Evolutionary conservation across 2,329 filamentous ascomycete species (phyloP).

Genomic region (Pseudocercospora cruenta): DNA sequence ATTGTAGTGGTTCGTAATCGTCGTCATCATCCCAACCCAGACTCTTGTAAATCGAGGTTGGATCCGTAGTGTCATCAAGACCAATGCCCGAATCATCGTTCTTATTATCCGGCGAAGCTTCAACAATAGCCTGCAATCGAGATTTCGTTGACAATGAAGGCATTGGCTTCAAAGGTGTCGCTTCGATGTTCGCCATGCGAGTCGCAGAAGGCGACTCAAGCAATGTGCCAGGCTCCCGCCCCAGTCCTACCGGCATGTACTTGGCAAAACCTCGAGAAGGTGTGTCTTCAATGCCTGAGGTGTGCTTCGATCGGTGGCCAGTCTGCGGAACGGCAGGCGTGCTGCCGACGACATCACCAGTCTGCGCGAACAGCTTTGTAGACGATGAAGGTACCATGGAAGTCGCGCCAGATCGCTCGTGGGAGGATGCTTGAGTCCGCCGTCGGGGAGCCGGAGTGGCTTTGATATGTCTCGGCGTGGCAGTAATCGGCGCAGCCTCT

Average conservation of each 20-base stretch:
- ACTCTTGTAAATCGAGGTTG: slow-evolving; percentile 43
- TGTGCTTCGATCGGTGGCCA: slow-evolving; percentile 28
- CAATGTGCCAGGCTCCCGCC: slow-evolving; percentile 26
- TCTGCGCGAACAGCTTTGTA: slow-evolving; percentile 35
- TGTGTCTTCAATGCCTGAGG: slow-evolving; percentile 44
- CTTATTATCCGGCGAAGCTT: not conserved
- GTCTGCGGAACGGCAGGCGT: slow-evolving; percentile 38
- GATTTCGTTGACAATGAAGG: slow-evolving; percentile 22
- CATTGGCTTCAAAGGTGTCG: slow-evolving; percentile 26
- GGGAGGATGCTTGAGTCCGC: slow-evolving; percentile 29
- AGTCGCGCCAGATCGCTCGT: slow-evolving; percentile 34
- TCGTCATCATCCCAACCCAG: slow-evolving; percentile 53
- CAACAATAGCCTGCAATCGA: not conserved
- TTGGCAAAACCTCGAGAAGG: slow-evolving; percentile 46
- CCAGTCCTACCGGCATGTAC: slow-evolving; percentile 32
- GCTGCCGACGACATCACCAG: slow-evolving; percentile 16
- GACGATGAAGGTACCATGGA: slow-evolving; percentile 47
- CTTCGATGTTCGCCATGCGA: slow-evolving; percentile 20
- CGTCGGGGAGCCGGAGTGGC: slow-evolving; percentile 31
- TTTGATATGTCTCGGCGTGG: slow-evolving; percentile 47
- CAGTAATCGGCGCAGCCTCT: slow-evolving; percentile 41
- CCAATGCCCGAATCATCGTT: slow-evolving; percentile 16
- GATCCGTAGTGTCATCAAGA: slow-evolving; percentile 5
- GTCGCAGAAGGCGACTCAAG: slow-evolving; percentile 31
- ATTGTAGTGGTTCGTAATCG: slow-evolving; percentile 42